Conservation (phyloP, 495 filamentous ascomycete genomes). For the Umbilicaria muhlenbergii region DNA sequence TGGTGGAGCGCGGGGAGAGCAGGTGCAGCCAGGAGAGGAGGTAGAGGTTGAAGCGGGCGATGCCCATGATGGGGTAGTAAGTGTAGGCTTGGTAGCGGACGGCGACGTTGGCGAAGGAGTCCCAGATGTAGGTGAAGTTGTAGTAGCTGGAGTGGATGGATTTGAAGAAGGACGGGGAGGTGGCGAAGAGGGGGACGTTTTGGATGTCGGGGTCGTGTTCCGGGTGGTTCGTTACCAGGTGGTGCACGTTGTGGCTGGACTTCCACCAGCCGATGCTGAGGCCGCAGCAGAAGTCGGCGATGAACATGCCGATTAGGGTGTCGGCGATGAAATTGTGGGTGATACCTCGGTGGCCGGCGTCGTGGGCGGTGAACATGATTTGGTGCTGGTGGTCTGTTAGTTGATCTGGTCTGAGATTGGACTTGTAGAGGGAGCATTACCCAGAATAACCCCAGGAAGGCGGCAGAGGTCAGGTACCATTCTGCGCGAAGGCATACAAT, state of each 20-base stretch:
- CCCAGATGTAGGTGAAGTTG: conserved; percentile 28
- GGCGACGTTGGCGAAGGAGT: conserved; percentile 22
- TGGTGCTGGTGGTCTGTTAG: conserved; percentile 18
- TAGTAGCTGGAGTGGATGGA: conserved; percentile 27
- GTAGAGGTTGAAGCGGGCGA: conserved; percentile 24
- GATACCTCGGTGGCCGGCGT: conserved; percentile 33
- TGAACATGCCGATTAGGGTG: conserved; percentile 30
- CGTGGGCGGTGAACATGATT: conserved; percentile 37
- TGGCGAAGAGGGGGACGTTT: conserved; percentile 33
- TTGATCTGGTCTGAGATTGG: neutral
- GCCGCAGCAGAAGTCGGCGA: conserved; percentile 32
- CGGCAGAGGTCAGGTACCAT: conserved; percentile 31
- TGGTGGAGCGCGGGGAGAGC: conserved; percentile 19
- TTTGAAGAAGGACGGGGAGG: conserved; percentile 28
- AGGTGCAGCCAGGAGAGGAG: conserved; percentile 8
- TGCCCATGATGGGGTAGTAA: conserved; percentile 35
- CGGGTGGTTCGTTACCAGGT: conserved; percentile 34
- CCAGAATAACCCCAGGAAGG: conserved; percentile 32
- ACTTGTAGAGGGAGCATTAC: neutral
- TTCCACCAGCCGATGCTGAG: conserved; percentile 38
- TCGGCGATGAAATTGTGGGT: conserved; percentile 30
- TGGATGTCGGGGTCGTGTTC: conserved; percentile 38
- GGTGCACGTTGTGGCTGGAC: conserved; percentile 36
- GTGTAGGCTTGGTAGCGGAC: conserved; percentile 29
- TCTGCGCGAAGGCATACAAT: conserved; percentile 16